These are phyloP conservation scores for Hansenula sp. DNA, from an alignment of 1,139 yeast species.

Conservation along the genomic window DNA sequence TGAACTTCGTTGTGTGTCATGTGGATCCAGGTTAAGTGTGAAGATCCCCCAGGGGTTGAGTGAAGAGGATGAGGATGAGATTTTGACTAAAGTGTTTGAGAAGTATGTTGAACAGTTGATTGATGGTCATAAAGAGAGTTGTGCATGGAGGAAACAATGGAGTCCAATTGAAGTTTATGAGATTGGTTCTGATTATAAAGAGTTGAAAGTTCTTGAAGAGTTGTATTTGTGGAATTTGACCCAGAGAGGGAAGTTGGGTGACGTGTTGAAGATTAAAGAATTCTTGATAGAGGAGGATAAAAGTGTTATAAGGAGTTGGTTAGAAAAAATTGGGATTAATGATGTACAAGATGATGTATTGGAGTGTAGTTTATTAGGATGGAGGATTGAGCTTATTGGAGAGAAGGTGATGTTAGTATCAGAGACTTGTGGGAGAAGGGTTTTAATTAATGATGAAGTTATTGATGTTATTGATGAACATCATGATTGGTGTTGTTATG, in stretches of 20 bases:
- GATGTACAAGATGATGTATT: not conserved
- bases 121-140: slow-evolving; percentile 11
- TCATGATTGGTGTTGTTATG: slow-evolving; percentile 28
- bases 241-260: not conserved
- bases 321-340: not conserved
- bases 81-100: slow-evolving; percentile 1
- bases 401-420: slow-evolving; percentile 22
- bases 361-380: slow-evolving; percentile 23
- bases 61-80: not conserved
- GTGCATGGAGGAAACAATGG: slow-evolving; percentile 19
- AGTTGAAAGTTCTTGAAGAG: not conserved
- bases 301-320: not conserved
- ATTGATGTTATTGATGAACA: slow-evolving; percentile 28
- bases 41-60: not conserved
- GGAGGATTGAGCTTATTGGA: slow-evolving; percentile 19
- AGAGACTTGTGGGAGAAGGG: slow-evolving; percentile 29
- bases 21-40: not conserved
- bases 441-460: slow-evolving; percentile 19
- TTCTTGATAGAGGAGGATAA: not conserved
- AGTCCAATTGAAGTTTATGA: slow-evolving; percentile 14
- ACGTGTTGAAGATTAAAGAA: no score
- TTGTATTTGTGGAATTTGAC: not conserved
- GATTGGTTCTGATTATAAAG: not conserved
- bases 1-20: not conserved
- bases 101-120: slow-evolving; percentile 8